Evolutionary conservation across 208 protist species (phyloP).

Genomic region (Leishmania tarentolae): DNA sequence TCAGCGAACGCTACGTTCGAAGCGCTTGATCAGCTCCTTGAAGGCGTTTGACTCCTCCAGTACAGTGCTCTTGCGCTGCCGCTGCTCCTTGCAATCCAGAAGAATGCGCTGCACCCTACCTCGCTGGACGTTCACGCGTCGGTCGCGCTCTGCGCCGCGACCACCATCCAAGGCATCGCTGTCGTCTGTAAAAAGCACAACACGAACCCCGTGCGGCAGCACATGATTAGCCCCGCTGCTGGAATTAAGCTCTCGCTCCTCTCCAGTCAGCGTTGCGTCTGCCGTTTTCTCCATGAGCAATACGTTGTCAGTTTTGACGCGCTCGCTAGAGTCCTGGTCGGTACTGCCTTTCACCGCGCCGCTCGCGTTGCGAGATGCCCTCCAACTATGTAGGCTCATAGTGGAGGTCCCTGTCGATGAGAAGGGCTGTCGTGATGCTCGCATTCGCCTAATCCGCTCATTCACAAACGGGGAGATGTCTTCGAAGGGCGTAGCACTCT

Average conservation of each 20-base stretch:
- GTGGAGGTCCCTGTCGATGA: neutral
- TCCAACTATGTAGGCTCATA: neutral
- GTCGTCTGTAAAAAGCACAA: conserved; percentile 21
- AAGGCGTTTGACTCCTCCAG: conserved; percentile 20
- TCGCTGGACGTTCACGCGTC: conserved; percentile 9
- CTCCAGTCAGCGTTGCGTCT: no score
- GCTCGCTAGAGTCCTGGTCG: neutral
- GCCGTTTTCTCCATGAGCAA: neutral
- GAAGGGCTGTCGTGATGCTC: conserved; percentile 3
- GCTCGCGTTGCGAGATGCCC: neutral
- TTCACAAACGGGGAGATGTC: conserved; percentile 12
- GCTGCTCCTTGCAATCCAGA: conserved; percentile 31
- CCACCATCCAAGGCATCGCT: conserved; percentile 21
- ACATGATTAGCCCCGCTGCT: neutral
- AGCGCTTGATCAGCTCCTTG: neutral
- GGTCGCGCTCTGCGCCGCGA: conserved; percentile 12
- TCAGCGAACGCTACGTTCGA: neutral
- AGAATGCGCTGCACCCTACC: conserved; percentile 17
- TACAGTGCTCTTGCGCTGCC: conserved; percentile 3
- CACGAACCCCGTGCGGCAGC: neutral
- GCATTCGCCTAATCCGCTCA: conserved; percentile 12
- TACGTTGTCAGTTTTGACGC: no score
- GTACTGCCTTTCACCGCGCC: neutral
- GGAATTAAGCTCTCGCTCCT: neutral
- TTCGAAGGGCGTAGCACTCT: neutral